Evolutionary conservation across 2,329 filamentous ascomycete genomes (phyloP).

Genomic region (Rosellinia necatrix): DNA sequence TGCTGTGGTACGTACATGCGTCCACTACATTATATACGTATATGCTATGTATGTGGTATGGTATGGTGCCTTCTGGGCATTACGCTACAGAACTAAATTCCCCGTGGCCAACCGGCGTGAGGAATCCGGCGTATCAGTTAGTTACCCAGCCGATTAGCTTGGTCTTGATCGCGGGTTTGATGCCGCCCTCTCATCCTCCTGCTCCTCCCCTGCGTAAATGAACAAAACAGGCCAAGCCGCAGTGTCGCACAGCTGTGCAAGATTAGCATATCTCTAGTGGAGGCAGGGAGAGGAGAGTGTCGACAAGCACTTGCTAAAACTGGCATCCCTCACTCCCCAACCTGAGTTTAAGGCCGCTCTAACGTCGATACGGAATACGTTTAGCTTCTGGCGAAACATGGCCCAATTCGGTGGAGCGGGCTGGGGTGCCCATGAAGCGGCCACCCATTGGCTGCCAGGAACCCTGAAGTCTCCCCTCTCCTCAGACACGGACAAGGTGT

Average conservation of each 20-base stretch:
- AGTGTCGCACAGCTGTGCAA: constrained; percentile 23
- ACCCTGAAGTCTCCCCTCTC: constrained; percentile 12
- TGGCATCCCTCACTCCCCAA: constrained; percentile 11
- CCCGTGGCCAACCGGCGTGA: not conserved
- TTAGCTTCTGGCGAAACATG: constrained; percentile 11
- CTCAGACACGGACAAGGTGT: constrained; percentile 21
- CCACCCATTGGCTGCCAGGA: constrained; percentile 10
- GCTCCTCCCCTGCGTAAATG: constrained; percentile 4
- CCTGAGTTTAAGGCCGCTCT: constrained; percentile 7
- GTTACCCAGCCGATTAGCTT: too few relatives aligned
- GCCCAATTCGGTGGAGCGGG: constrained; percentile 17
- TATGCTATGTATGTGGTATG: too few relatives aligned
- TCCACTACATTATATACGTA: too few relatives aligned
- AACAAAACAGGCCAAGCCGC: constrained; percentile 17
- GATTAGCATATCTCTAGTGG: constrained; percentile 22
- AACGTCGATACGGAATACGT: constrained; percentile 21
- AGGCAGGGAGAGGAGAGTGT: not conserved
- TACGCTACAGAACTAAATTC: not conserved
- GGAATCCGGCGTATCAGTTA: too few relatives aligned
- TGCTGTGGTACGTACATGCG: not conserved
- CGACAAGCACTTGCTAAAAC: constrained; percentile 18
- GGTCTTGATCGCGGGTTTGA: too few relatives aligned
- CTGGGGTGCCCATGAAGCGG: constrained; percentile 15
- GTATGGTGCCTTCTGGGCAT: too few relatives aligned
- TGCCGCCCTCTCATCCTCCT: too few relatives aligned